Conservation (phyloP, 495 filamentous ascomycete species). For the Penicillium steckii region DNA sequence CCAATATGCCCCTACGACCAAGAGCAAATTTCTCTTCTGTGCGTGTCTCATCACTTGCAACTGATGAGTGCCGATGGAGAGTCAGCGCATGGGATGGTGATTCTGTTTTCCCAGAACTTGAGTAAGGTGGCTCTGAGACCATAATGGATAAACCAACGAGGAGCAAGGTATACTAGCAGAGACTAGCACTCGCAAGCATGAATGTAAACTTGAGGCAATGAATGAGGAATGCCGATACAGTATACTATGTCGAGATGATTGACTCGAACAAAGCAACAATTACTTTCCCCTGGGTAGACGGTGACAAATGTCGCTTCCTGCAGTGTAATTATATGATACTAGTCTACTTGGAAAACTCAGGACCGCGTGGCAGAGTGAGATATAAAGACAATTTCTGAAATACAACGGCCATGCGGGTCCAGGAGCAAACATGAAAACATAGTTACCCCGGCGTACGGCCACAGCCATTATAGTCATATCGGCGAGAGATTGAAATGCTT, state of each 20-base stretch:
- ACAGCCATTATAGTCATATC: neutral
- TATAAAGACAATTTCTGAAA: neutral
- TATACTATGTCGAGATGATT: too few relatives aligned
- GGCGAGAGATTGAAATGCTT: too few relatives aligned
- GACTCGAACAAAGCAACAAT: neutral
- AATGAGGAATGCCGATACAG: too few relatives aligned
- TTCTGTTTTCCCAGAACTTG: neutral
- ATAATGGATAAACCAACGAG: neutral
- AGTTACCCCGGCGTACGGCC: neutral
- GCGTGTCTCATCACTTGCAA: neutral
- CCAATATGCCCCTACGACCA: conserved; percentile 24
- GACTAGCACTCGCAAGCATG: too few relatives aligned
- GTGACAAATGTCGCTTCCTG: neutral
- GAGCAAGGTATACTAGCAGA: too few relatives aligned
- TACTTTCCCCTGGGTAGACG: too few relatives aligned
- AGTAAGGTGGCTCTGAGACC: neutral
- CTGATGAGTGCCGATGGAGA: neutral
- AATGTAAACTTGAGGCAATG: too few relatives aligned
- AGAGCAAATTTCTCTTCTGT: conserved; percentile 22
- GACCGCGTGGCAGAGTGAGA: neutral
- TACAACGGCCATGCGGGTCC: neutral
- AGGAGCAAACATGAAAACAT: neutral
- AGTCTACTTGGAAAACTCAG: neutral
- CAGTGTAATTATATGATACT: neutral
- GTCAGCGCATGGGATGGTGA: neutral